A percentile compares a stretch with the other conserved stretches of the same genome.
Evolutionary conservation across 257 asterid genomes (phyloP).

Genomic region (Petunia secreta): DNA sequence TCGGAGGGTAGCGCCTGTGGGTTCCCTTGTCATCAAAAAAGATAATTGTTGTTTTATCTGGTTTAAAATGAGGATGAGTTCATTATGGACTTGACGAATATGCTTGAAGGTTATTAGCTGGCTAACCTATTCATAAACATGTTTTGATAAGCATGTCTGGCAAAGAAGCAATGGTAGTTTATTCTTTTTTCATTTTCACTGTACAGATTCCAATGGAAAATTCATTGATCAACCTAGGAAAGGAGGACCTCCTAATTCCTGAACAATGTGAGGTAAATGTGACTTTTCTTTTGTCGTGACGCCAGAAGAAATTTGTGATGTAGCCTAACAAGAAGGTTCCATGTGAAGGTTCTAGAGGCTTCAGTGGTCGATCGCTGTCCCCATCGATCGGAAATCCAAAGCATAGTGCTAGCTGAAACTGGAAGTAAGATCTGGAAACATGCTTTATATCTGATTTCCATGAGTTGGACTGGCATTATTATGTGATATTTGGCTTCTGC

Average conservation of each 20-base stretch:
- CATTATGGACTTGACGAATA: not conserved
- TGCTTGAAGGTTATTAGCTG: not conserved
- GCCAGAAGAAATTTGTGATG: constrained; percentile 5
- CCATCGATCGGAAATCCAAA: constrained; percentile 86
- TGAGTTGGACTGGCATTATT: not conserved
- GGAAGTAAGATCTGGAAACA: constrained; percentile 50
- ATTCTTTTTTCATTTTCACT: constrained; percentile 2
- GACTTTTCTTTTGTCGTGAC: constrained; percentile 14
- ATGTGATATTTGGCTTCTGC: not conserved
- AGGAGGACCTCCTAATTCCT: constrained; percentile 86
- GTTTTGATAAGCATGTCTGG: not conserved
- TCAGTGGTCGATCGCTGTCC: constrained; percentile 74
- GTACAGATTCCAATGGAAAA: constrained; percentile 63
- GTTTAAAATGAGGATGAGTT: not conserved
- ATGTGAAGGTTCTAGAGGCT: constrained; percentile 69
- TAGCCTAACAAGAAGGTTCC: constrained; percentile 30
- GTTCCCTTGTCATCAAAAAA: too few relatives aligned
- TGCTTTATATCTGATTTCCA: not conserved
- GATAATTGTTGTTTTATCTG: not conserved
- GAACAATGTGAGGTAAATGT: constrained; percentile 62
- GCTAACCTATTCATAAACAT: not conserved
- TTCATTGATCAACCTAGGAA: constrained; percentile 67
- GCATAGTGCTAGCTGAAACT: constrained; percentile 67
- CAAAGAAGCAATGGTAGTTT: not conserved
- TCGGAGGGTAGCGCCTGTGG: too few relatives aligned